phyloP scores from a whole-genome alignment of 73 alveolate genomes.

The Tetrahymena elliotti region DNA sequence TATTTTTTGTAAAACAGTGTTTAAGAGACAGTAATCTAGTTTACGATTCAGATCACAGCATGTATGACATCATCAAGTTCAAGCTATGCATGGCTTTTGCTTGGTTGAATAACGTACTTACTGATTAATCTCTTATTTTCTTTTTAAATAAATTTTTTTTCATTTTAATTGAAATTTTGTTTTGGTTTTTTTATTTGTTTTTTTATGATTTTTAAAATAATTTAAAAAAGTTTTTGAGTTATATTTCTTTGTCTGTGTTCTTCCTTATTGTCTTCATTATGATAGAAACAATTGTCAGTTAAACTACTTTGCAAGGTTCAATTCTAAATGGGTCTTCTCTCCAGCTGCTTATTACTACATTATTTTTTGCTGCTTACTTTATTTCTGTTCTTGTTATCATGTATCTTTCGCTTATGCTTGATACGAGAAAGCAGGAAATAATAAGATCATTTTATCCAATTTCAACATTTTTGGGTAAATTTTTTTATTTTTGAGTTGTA shows the following conservation, averaged over 20 bases:
- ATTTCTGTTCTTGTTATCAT: not conserved
- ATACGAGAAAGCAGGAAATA: not conserved
- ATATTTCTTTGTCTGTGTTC: not conserved
- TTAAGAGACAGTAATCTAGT: not conserved
- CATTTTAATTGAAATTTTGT: too few species aligned
- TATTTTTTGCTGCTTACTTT: not conserved
- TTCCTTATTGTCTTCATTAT: not conserved
- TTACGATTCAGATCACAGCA: not conserved
- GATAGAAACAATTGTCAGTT: not conserved
- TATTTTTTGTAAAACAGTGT: not conserved
- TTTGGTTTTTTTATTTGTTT: too few species aligned
- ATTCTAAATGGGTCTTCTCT: not conserved
- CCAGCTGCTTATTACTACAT: not conserved
- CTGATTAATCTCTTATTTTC: too few species aligned
- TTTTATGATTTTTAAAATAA: not conserved
- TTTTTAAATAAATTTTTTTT: not conserved
- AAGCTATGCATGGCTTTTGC: not conserved
- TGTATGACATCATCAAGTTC: not conserved
- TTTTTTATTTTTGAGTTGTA: not conserved
- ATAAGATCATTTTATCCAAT: not conserved
- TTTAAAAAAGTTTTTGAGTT: not conserved
- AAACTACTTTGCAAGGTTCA: not conserved
- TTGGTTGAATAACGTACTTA: not conserved
- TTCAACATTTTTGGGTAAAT: not conserved
- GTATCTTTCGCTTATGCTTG: not conserved